Base-by-base conservation (phyloP, 2,329 filamentous ascomycete genomes). In the Thielaviopsis punctulata region DNA sequence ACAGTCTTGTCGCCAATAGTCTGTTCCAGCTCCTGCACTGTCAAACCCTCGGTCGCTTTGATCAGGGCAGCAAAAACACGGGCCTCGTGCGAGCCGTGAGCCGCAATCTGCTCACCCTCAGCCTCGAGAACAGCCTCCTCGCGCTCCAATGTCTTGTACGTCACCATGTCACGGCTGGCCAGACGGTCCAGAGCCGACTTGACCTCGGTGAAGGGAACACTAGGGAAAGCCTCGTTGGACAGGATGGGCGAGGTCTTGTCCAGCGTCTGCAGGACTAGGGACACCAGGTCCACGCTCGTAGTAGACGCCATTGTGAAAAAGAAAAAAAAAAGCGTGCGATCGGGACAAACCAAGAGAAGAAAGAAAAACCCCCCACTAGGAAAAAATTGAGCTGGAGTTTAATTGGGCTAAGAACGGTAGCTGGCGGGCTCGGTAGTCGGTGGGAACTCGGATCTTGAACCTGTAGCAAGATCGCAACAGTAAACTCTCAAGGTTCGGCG, bases 181-280 rank as follows among this genome's bases (percentile, higher is more conserved):
- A 98, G 76, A 59, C 88, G 79, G 69, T 96, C 92, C 57, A 96
- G 75, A 25, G 87, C 86, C 57, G 85, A 84, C 71, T 95, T 96
- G 63, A 95, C 70, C 55, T 79, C 76, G 56, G 75, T 71, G 61
- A 82, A 84, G 61, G 78, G 72, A 60, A 73, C 68, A 59, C 74
- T 65, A 59, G 84, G 79, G 69, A 89, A 89, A 62, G 74, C 73
- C 61, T 86, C 77, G 61, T 72, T 71, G 51, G 85, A 86, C 60
- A 82, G 69, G 58, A 89, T 69, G 45, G 82, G 75, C 59, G 80
- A 76, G 56, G 77, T 68, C 60, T 76, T 69, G 64, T 74, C 73
- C 60, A 90, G 71, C 52, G 76, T 75, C 56, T 79, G 73, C 60
- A 90, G 75, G 59, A 89, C 72, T 60, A 78, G 70, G 53, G 72